Evolutionary conservation across 108 stramenopile genomes (phyloP).

Genomic region (Cyclotella baltica): DNA sequence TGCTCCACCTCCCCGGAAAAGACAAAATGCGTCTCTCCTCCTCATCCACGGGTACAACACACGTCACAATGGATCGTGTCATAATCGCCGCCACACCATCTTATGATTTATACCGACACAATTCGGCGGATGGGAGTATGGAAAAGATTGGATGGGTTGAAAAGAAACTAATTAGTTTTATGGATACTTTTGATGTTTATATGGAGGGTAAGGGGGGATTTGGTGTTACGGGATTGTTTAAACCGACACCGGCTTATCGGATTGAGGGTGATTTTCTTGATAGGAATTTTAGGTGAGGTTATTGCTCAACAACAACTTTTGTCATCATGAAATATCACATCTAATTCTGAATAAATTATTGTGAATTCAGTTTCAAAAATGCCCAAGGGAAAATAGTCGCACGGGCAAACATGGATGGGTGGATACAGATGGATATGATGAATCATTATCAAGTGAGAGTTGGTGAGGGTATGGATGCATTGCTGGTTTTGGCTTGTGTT

Average conservation of each 20-base stretch:
- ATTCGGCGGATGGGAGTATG: conserved; percentile 18
- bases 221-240: conserved; percentile 63
- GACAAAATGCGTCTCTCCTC: conserved; percentile 68
- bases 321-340: neutral
- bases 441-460: conserved; percentile 85
- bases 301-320: neutral
- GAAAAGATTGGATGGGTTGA: conserved; percentile 84
- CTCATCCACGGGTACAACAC: conserved; percentile 24
- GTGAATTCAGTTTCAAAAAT: conserved; percentile 61
- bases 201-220: conserved; percentile 62
- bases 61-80: conserved; percentile 68
- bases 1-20: conserved; percentile 83
- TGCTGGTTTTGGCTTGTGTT: conserved; percentile 75
- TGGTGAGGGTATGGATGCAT: conserved; percentile 79
- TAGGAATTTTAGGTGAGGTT: conserved; percentile 58
- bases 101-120: conserved; percentile 68
- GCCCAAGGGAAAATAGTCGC: conserved; percentile 69
- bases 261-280: conserved; percentile 83
- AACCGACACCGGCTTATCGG: conserved; percentile 67
- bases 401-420: conserved; percentile 64
- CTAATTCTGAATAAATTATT: neutral
- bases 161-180: conserved; percentile 65
- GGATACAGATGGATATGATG: conserved; percentile 76
- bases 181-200: conserved; percentile 81
- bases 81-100: conserved; percentile 68